Evolutionary conservation across 2,329 filamentous ascomycete species (phyloP).

Genomic region (Pestalotiopsis sp.): DNA sequence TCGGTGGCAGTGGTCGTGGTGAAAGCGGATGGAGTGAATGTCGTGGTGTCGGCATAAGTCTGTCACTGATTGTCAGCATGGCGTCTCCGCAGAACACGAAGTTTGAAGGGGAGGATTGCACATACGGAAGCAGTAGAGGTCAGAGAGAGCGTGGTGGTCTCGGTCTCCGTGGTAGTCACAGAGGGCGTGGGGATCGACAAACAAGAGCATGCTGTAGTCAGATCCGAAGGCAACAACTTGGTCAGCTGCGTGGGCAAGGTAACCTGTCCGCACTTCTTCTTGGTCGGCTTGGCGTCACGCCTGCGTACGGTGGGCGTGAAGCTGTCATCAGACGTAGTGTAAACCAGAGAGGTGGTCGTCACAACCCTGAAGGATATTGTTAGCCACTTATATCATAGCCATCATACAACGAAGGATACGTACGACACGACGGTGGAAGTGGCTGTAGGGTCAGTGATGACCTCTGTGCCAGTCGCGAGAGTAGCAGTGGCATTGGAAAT

Average conservation of each 20-base stretch:
- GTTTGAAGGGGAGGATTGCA: background rate
- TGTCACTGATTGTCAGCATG: background rate
- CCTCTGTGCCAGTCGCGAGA: background rate
- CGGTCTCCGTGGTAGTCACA: background rate
- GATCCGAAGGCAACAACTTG: background rate
- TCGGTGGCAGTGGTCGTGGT: constrained; percentile 4
- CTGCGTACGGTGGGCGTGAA: background rate
- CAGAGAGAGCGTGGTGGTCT: constrained; percentile 1
- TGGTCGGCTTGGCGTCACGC: background rate
- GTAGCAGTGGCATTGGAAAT: background rate
- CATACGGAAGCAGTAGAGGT: constrained; percentile 2
- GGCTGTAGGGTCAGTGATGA: background rate
- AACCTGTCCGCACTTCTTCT: background rate
- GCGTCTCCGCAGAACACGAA: background rate
- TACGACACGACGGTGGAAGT: constrained; percentile 1
- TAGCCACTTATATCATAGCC: background rate
- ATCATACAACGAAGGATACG: background rate
- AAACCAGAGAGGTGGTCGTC: constrained; percentile 2
- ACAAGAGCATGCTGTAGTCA: constrained; percentile 4
- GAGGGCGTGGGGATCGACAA: constrained; percentile 1
- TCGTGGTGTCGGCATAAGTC: constrained; percentile 1
- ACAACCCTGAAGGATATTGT: background rate
- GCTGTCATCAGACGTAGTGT: background rate
- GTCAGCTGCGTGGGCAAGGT: background rate
- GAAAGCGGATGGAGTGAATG: background rate